A percentile compares a stretch with the other conserved stretches of the same genome.
Evolutionary conservation across 2,329 filamentous ascomycete genomes (phyloP).

Genomic region (Phymatotrichopsis omnivora): DNA sequence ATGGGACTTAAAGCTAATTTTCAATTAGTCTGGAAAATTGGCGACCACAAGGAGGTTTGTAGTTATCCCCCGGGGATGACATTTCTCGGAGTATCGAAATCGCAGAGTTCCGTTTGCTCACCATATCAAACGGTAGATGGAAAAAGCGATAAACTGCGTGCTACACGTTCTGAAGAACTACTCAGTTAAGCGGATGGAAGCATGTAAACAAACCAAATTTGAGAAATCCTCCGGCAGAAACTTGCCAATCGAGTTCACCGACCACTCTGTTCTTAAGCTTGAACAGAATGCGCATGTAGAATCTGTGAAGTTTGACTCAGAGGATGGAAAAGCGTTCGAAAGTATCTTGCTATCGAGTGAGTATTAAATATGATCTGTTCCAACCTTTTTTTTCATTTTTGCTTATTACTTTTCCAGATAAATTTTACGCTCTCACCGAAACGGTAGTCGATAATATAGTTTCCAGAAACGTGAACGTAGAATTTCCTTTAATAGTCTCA

Average conservation of each 20-base stretch:
- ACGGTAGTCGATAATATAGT: conserved; percentile 29
- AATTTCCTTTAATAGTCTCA: conserved; percentile 34
- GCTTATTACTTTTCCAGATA: conserved; percentile 22
- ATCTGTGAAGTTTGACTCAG: conserved; percentile 4
- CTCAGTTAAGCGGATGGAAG: background rate
- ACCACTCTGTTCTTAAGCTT: no score
- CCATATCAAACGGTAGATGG: conserved; percentile 5
- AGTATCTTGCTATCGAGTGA: conserved; percentile 4
- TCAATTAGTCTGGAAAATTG: conserved; percentile 17
- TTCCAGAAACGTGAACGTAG: conserved; percentile 21
- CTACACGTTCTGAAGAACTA: conserved; percentile 9
- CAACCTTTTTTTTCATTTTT: background rate
- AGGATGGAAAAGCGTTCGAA: conserved; percentile 16
- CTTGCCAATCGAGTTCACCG: conserved; percentile 1
- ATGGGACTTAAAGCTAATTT: background rate
- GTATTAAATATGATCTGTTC: background rate
- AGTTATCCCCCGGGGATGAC: background rate
- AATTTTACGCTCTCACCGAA: conserved; percentile 33
- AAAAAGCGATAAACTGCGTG: conserved; percentile 5
- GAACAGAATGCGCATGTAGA: conserved; percentile 1
- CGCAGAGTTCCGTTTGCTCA: background rate
- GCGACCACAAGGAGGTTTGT: conserved; percentile 19
- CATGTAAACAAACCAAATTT: conserved; percentile 6
- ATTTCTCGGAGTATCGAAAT: background rate
- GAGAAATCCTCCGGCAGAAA: background rate